A percentile compares a stretch with the other conserved stretches of the same genome.
These are phyloP conservation scores for Pleodorina starrii DNA, from an alignment of 139 green algal species.

Conservation along the genomic window DNA sequence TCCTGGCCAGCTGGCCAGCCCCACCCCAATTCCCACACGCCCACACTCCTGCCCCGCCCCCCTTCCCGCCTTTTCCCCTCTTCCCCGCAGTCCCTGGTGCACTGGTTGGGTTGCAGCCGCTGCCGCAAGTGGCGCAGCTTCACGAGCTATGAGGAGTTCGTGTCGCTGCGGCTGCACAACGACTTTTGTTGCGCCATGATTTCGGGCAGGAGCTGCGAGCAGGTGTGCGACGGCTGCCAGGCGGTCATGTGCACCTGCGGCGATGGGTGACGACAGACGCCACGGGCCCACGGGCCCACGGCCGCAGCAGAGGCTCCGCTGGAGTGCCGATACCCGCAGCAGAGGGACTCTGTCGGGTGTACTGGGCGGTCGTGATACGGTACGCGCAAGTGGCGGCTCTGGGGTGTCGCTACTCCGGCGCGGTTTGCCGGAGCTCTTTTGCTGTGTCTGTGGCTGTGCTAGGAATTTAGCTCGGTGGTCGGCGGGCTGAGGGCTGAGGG, in stretches of 20 bases:
- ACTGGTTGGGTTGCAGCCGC: conserved; percentile 22
- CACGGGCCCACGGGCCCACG: no score
- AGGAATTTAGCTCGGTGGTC: no score
- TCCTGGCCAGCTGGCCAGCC: neutral
- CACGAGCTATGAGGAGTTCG: conserved; percentile 6
- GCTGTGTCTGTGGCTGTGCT: no score
- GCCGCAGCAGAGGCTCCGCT: no score
- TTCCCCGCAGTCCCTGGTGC: conserved; percentile 16
- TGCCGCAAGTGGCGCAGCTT: conserved; percentile 29
- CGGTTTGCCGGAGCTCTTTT: no score
- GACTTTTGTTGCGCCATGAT: neutral
- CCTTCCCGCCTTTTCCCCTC: neutral
- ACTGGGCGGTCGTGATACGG: no score
- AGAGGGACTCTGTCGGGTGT: no score
- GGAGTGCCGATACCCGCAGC: no score
- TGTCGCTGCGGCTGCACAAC: neutral
- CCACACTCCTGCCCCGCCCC: neutral
- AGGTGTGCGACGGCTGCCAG: conserved; percentile 23
- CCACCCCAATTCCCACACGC: neutral
- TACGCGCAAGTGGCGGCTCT: no score
- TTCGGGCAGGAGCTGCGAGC: neutral
- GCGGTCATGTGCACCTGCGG: neutral
- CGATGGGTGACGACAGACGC: neutral
- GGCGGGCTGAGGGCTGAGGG: no score
- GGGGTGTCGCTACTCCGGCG: no score